Percentiles rank a stretch among this genome's conserved stretches.
Conservation (phyloP, 208 protist species). For the Leishmania martiniquensis region DNA sequence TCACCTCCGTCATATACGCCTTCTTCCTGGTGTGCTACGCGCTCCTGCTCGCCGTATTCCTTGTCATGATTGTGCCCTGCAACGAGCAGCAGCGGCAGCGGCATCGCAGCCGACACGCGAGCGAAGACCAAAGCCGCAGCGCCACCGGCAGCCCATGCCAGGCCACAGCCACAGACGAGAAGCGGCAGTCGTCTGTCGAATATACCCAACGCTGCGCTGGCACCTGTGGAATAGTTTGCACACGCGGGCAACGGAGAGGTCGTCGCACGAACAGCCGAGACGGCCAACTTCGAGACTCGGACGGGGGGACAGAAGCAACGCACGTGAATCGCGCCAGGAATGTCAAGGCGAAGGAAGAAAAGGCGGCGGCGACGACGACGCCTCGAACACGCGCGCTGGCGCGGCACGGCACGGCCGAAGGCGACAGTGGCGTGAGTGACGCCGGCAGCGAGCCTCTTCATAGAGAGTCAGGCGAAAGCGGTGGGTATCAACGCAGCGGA, state of each 20-base stretch:
- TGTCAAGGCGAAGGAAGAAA: neutral
- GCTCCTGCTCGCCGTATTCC: slow-evolving; percentile 30
- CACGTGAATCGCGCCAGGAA: neutral
- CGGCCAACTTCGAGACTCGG: neutral
- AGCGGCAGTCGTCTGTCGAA: neutral
- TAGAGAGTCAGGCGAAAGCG: neutral
- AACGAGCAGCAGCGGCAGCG: slow-evolving; percentile 15
- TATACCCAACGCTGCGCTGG: neutral
- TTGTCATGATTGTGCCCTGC: slow-evolving; percentile 43
- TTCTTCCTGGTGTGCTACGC: slow-evolving; percentile 41
- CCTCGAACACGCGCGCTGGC: neutral
- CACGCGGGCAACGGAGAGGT: neutral
- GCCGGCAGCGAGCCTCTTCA: neutral
- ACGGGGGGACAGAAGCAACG: neutral
- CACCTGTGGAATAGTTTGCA: neutral
- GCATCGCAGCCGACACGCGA: neutral
- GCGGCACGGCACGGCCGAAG: neutral
- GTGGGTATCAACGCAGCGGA: neutral
- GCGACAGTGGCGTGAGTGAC: neutral
- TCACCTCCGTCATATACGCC: slow-evolving; percentile 43
- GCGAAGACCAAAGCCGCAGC: neutral
- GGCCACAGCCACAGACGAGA: neutral
- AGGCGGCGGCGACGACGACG: neutral
- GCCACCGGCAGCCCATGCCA: neutral
- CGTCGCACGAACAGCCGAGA: neutral